Evolutionary conservation across 1,284 basidiomycete species (phyloP).

Genomic region (Ceratobasidium papillatum): DNA sequence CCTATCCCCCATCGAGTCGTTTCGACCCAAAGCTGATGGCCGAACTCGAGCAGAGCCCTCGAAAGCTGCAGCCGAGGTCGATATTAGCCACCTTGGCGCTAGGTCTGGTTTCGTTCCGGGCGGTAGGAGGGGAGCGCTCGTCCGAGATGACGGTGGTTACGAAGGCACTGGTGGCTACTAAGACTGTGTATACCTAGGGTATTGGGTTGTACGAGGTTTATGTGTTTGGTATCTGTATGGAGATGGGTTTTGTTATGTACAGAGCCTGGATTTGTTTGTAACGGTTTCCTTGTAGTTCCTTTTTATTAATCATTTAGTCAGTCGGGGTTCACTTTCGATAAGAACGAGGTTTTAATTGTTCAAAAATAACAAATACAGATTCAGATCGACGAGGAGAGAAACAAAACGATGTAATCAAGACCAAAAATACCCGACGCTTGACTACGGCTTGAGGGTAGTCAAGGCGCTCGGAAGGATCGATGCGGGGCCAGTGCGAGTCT

Average conservation of each 20-base stretch:
- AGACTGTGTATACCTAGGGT: conserved; percentile 5
- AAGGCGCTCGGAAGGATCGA: conserved; percentile 35
- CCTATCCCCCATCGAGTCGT: conserved; percentile 3
- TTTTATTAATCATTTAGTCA: conserved; percentile 12
- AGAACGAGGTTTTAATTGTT: background rate
- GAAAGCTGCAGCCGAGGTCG: background rate
- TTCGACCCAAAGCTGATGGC: conserved; percentile 3
- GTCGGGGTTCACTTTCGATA: background rate
- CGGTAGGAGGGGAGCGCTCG: conserved; percentile 12
- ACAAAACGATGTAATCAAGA: background rate
- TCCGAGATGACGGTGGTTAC: conserved; percentile 22
- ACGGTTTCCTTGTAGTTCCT: background rate
- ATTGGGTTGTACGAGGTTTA: background rate
- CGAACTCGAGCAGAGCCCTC: conserved; percentile 25
- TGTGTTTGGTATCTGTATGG: too few species aligned
- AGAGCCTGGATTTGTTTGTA: background rate
- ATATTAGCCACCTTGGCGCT: conserved; percentile 27
- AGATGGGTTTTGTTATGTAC: background rate
- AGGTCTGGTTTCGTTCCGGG: conserved; percentile 19
- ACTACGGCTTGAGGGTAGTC: conserved; percentile 16
- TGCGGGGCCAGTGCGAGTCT: conserved; percentile 32
- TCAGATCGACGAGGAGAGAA: background rate
- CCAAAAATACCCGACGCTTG: background rate
- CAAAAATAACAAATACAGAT: conserved; percentile 7
- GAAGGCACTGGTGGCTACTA: conserved; percentile 18